Evolutionary conservation across 495 filamentous ascomycete species (phyloP), one percentile per base, ranked within the genome.

Genomic region (Extremus antarcticus): DNA sequence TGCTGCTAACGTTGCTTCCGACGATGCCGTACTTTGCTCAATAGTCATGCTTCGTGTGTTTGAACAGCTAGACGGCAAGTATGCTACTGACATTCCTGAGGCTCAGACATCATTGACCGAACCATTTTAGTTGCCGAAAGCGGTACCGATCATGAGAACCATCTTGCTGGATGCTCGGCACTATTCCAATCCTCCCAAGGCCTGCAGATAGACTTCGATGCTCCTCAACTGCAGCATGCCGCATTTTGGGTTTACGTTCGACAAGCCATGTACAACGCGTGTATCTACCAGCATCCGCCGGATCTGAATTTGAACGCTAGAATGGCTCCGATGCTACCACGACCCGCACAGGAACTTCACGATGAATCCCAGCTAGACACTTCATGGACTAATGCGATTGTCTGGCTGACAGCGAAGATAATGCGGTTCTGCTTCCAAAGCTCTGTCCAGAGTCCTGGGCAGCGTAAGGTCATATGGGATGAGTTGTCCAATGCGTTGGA

Each of bases 201-300:
- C 0, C 43, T 15, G 11, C 48, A 22, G 16, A 39, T 57, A 13
- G 58, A 61, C 39, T 53, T 49, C 2, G 35, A 49, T 2, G 54
- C 54, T 21, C 53, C 54, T 4, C 51, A 49, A 3, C 38, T 57
- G 23, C 53, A 49, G 25, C 39, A 61, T 2, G 58, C 58, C 11
- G 49, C 54, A 20, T 61, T 57, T 39, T 57, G 54, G 58, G 43
- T 61, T 13, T 55, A 61, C 32, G 50, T 61, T 4, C 49, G 58
- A 9, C 58, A 61, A 35, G 56, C 47, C 24, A 25, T 61, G 2
- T 61, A 53, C 54, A 61, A 25, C 11, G 49, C 58, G 24, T 52
- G 38, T 8, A 41, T 61, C n/a, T 46, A 61, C 50, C 58, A 61
- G 54, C 53, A 56, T 41, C 58, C 58, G 16, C 58, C 54, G 9